phyloP scores from a whole-genome alignment of 495 filamentous ascomycete species.

The Terfezia boudieri region DNA sequence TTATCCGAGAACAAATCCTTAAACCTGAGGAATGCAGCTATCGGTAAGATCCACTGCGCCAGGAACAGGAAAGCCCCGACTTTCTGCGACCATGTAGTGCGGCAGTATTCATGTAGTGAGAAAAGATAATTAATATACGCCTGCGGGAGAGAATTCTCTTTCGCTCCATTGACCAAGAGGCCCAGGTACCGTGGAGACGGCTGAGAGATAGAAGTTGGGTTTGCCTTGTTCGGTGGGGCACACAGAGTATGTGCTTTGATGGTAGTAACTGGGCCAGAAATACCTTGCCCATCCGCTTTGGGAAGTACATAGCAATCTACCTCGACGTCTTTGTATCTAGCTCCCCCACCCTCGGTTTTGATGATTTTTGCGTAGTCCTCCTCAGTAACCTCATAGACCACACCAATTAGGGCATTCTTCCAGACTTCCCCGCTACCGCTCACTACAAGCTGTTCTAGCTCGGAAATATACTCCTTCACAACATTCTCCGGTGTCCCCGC shows the following conservation, averaged over 20 bases:
- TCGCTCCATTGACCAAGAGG: conserved; percentile 48
- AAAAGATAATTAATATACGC: conserved; percentile 52
- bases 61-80: conserved; percentile 41
- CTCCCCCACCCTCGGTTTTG: conserved; percentile 69
- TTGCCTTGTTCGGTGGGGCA: conserved; percentile 3
- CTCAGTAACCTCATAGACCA: conserved; percentile 79
- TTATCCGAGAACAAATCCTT: conserved; percentile 32
- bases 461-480: conserved; percentile 1
- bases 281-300: conserved; percentile 2
- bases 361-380: conserved; percentile 70
- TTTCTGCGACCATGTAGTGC: conserved; percentile 41
- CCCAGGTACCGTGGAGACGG: conserved; percentile 63
- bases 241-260: conserved; percentile 21
- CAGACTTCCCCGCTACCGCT: conserved; percentile 28
- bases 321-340: conserved; percentile 58
- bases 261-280: not conserved
- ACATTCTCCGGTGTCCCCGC: conserved; percentile 6
- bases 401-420: conserved; percentile 64
- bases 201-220: conserved; percentile 37
- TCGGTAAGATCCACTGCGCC: conserved; percentile 34
- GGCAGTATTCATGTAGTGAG: conserved; percentile 40
- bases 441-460: conserved; percentile 10
- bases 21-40: conserved; percentile 29
- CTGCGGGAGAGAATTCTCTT: conserved; percentile 50
- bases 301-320: conserved; percentile 53